Percentiles rank a stretch among this genome's conserved stretches.
Evolutionary conservation across 768 basidiomycete species (phyloP).

Genomic region (Royoungia palumana): DNA sequence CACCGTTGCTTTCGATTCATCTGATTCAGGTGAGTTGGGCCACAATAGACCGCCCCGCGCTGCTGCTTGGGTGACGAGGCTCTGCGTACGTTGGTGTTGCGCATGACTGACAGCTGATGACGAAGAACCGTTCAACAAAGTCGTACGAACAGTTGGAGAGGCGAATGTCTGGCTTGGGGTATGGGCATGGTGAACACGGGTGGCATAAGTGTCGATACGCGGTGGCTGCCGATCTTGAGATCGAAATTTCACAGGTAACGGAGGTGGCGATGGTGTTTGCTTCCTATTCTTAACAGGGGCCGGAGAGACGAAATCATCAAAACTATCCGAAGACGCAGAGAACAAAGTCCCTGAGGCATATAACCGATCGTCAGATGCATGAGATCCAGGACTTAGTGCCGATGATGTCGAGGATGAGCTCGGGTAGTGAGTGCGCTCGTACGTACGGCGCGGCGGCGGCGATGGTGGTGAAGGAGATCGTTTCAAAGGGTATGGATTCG

Average conservation of each 20-base stretch:
- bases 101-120: slow-evolving; percentile 32
- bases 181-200: slow-evolving; percentile 19
- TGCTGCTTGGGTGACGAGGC: slow-evolving; percentile 55
- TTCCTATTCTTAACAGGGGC: slow-evolving; percentile 16
- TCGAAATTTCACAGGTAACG: slow-evolving; percentile 35
- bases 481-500: slow-evolving; percentile 9
- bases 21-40: slow-evolving; percentile 29
- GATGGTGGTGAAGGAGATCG: slow-evolving; percentile 25
- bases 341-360: slow-evolving; percentile 20
- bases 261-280: slow-evolving; percentile 47
- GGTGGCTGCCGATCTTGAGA: slow-evolving; percentile 1
- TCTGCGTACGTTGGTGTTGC: slow-evolving; percentile 56
- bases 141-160: slow-evolving; percentile 11
- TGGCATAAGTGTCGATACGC: slow-evolving; percentile 10
- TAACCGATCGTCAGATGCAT: slow-evolving; percentile 19
- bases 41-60: slow-evolving; percentile 39
- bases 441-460: slow-evolving; percentile 28
- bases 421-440: slow-evolving; percentile 20
- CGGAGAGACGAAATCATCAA: slow-evolving; percentile 47
- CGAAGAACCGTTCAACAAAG: slow-evolving; percentile 12
- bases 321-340: slow-evolving; percentile 40
- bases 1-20: slow-evolving; percentile 25
- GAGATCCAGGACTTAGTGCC: slow-evolving; percentile 20
- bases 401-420: slow-evolving; percentile 28
- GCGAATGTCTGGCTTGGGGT: slow-evolving; percentile 14